Evolutionary conservation across 257 asterid species (phyloP), one percentile per base, ranked within the genome.

Genomic region (Mentha longifolia): DNA sequence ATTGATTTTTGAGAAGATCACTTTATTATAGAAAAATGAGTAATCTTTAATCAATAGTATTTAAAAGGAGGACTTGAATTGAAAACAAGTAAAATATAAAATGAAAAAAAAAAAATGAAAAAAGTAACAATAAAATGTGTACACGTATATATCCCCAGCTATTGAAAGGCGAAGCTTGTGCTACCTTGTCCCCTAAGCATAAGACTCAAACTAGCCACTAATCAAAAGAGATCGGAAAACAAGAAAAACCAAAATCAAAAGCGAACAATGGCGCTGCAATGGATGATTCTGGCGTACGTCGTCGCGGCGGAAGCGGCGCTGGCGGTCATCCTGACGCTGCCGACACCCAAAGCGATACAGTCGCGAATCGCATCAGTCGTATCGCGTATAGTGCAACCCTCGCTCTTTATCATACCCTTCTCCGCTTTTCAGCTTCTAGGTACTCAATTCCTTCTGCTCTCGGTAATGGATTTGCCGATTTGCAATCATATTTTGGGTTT

Each of bases 401-500:
- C 84, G 33, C 87, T 93, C 39, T 93, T 93, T 77, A 74, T 90
- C 46, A 73, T 93, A 31, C 98, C 98, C 41, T 93, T 93, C 77
- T 81, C 96, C 30, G 95, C 67, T 55, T 93, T 93, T 59, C 98
- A 93, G 90, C 98, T 93, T 65, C 88, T 93, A 28, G 98, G 98
- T 91, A 75, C 30, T 28, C 13, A 14, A 15, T 63, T 9, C 61
- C 17, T 11, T 31, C 62, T 39, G 16, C 19, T 35, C 43, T 43
- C 13, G 3, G 41, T 6, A 9, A 3, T 28, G 20, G 8, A 16
- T 57, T 0, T 0, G 11, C 46, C n/a, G 14, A 14, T 47, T 46
- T 22, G 16, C 71, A 25, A 2, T 31, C 19, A 41, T 12, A 50
- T 77, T 61, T 16, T 20, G 2, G n/a, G 20, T 33, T 30, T 61